Conservation (phyloP, 331 rosid species). For the Spiraea crenata region DNA sequence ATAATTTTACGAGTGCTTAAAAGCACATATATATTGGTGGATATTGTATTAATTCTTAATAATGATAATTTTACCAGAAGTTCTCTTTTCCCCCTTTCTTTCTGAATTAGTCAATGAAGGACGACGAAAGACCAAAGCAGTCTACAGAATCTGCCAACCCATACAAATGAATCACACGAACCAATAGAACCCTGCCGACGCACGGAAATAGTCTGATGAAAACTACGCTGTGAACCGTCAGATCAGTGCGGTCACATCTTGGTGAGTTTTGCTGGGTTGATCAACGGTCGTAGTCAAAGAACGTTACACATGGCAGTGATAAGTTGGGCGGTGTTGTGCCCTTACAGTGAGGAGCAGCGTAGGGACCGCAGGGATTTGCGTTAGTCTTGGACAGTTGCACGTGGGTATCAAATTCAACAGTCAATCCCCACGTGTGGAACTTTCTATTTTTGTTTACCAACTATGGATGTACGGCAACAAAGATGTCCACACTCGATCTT, state of each 20-base stretch:
- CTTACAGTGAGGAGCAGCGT: constrained; percentile 2
- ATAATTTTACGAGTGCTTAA: too few species aligned
- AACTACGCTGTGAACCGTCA: neutral
- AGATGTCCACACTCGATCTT: neutral
- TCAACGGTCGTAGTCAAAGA: neutral
- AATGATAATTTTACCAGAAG: too few species aligned
- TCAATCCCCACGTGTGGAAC: neutral
- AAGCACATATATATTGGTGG: too few species aligned
- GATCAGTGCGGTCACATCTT: constrained; percentile 4
- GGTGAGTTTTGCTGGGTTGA: neutral
- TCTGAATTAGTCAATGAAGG: neutral
- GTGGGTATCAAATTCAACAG: neutral
- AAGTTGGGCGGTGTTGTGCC: neutral
- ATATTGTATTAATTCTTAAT: too few species aligned
- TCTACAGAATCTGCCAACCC: neutral
- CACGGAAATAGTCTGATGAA: neutral
- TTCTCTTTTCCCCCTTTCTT: neutral
- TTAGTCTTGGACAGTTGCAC: constrained; percentile 12
- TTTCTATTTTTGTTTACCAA: neutral
- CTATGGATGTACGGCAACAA: neutral
- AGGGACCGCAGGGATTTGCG: constrained; percentile 17
- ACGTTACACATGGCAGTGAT: constrained; percentile 9
- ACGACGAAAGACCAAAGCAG: neutral
- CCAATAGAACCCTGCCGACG: constrained; percentile 30
- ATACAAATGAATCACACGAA: neutral